A percentile compares a stretch with the other conserved stretches of the same genome.
These are phyloP conservation scores for Penicillium soppii DNA, from an alignment of 495 filamentous ascomycete genomes.

Conservation along the genomic window DNA sequence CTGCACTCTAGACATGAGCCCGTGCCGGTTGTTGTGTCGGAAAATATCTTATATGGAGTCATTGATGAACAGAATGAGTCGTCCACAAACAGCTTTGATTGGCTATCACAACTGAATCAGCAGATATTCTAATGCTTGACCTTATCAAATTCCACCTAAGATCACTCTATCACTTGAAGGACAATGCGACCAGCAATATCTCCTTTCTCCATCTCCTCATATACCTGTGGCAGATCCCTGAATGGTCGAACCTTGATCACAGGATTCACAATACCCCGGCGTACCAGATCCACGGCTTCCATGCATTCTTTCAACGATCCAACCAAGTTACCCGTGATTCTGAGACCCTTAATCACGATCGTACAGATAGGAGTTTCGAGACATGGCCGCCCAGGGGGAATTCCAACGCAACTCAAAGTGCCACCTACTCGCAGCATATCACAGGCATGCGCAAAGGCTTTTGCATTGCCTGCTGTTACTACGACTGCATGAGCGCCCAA, in stretches of 20 bases:
- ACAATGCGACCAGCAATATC: slow-evolving; percentile 44
- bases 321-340: slow-evolving; percentile 46
- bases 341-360: slow-evolving; percentile 51
- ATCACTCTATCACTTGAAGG: slow-evolving; percentile 29
- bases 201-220: slow-evolving; percentile 48
- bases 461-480: slow-evolving; percentile 43
- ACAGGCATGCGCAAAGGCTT: slow-evolving; percentile 47
- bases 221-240: slow-evolving; percentile 41
- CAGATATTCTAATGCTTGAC: background rate
- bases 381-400: slow-evolving; percentile 41
- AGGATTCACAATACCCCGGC: slow-evolving; percentile 46
- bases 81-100: background rate
- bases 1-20: background rate
- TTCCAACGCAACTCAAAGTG: slow-evolving; percentile 49
- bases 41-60: background rate
- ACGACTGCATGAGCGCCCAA: slow-evolving; percentile 45
- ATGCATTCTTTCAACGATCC: slow-evolving; percentile 52
- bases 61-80: background rate
- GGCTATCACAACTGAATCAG: background rate
- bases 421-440: slow-evolving; percentile 53
- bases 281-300: slow-evolving; percentile 49
- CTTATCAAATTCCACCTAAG: background rate
- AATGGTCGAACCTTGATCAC: slow-evolving; percentile 45
- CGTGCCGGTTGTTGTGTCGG: too few relatives aligned
- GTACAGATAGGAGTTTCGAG: slow-evolving; percentile 46